phyloP scores from a whole-genome alignment of 2,329 filamentous ascomycete species.

The Aspergillus fumigatus region DNA sequence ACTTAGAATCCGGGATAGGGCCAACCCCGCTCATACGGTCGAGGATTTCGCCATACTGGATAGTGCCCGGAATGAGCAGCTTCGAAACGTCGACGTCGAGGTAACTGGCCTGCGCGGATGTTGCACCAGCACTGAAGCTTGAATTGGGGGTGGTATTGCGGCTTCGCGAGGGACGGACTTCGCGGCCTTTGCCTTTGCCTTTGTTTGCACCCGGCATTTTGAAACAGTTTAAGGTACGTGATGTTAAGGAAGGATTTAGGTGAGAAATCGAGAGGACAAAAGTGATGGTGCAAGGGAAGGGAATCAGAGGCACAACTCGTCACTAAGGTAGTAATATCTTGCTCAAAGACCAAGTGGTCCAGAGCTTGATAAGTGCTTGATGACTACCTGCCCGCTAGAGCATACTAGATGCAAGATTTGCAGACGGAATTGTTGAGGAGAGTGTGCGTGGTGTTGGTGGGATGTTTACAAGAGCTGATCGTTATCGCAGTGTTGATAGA shows the following conservation, averaged over 20 bases:
- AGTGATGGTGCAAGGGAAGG: neutral
- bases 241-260: neutral
- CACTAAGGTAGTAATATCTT: neutral
- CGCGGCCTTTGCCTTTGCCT: slow-evolving; percentile 51
- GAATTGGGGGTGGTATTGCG: slow-evolving; percentile 62
- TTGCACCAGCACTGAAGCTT: slow-evolving; percentile 43
- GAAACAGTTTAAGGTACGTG: slow-evolving; percentile 1
- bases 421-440: neutral
- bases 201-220: slow-evolving; percentile 44
- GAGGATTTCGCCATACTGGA: slow-evolving; percentile 56
- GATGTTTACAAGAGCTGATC: neutral
- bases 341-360: neutral
- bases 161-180: slow-evolving; percentile 52
- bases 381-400: neutral
- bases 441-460: neutral
- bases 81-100: slow-evolving; percentile 50
- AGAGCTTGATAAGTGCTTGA: neutral
- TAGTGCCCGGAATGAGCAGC: slow-evolving; percentile 44
- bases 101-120: slow-evolving; percentile 45
- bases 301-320: neutral
- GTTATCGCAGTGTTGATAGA: neutral
- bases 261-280: neutral
- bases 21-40: slow-evolving; percentile 49
- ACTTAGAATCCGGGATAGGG: slow-evolving; percentile 45
- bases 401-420: neutral